Conservation (phyloP, 306 rosid genomes). For the Cercis canadensis region DNA sequence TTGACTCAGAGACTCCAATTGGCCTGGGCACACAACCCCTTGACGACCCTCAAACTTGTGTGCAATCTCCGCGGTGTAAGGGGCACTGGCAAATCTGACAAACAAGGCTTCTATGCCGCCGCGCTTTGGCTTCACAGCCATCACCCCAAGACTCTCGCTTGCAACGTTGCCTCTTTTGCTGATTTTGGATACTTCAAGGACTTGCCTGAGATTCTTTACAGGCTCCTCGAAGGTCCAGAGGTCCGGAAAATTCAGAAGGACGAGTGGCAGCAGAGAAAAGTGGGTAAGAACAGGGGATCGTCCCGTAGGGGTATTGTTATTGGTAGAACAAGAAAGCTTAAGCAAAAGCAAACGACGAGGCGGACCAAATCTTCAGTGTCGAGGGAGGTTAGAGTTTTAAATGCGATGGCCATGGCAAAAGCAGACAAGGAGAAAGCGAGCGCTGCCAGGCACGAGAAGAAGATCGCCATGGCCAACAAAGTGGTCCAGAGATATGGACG, state of each 20-base stretch:
- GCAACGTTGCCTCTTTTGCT: slow-evolving; percentile 57
- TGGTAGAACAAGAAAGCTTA: no score
- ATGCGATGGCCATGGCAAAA: slow-evolving; percentile 17
- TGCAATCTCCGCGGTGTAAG: slow-evolving; percentile 70
- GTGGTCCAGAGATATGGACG: slow-evolving; percentile 44
- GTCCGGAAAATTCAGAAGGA: slow-evolving; percentile 41
- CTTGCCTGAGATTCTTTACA: slow-evolving; percentile 71
- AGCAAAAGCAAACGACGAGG: not conserved
- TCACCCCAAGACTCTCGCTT: slow-evolving; percentile 73
- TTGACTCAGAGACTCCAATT: slow-evolving; percentile 36
- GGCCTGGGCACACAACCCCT: slow-evolving; percentile 56
- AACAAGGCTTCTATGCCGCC: slow-evolving; percentile 49
- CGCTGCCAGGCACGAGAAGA: slow-evolving; percentile 44
- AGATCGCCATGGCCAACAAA: slow-evolving; percentile 61
- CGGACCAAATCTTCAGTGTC: not conserved
- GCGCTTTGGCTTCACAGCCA: slow-evolving; percentile 60
- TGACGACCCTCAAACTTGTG: slow-evolving; percentile 67
- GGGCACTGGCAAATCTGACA: slow-evolving; percentile 73
- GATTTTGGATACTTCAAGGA: slow-evolving; percentile 77
- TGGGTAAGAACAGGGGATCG: not conserved
- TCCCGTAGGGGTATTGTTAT: no score
- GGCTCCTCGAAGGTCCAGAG: slow-evolving; percentile 56
- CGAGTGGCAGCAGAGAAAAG: slow-evolving; percentile 37
- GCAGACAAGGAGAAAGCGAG: slow-evolving; percentile 50
- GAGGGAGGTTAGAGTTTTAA: not conserved